Evolutionary conservation across 768 basidiomycete species (phyloP).

Genomic region (Coprinopsis strossmayeri): DNA sequence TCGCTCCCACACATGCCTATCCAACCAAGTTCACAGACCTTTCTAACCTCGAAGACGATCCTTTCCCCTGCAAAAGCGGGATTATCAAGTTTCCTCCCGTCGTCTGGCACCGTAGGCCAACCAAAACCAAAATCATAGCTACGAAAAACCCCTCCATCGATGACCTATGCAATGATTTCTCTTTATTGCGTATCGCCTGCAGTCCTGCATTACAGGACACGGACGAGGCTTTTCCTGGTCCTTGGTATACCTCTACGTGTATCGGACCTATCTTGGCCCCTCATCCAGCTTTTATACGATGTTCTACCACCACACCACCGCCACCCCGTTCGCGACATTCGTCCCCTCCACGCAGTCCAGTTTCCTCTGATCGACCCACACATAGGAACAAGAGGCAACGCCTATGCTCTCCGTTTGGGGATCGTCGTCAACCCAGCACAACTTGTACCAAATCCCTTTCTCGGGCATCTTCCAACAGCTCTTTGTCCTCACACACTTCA

Average conservation of each 20-base stretch:
- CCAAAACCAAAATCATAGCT: neutral
- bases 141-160: neutral
- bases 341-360: neutral
- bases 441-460: neutral
- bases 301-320: neutral
- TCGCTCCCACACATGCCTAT: neutral
- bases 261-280: neutral
- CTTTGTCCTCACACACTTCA: neutral
- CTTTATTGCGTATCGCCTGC: too few species aligned
- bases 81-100: neutral
- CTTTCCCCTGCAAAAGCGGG: neutral
- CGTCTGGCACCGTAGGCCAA: neutral
- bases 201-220: too few species aligned
- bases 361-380: too few species aligned
- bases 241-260: neutral
- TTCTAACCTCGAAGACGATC: neutral
- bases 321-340: neutral
- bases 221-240: neutral
- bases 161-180: neutral
- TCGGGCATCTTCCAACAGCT: neutral
- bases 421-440: neutral
- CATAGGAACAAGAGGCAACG: neutral
- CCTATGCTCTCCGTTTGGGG: neutral
- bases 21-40: neutral
- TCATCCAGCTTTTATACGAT: neutral